phyloP scores from a whole-genome alignment of 164 flowering plant genomes.

The Berberis thunbergii region DNA sequence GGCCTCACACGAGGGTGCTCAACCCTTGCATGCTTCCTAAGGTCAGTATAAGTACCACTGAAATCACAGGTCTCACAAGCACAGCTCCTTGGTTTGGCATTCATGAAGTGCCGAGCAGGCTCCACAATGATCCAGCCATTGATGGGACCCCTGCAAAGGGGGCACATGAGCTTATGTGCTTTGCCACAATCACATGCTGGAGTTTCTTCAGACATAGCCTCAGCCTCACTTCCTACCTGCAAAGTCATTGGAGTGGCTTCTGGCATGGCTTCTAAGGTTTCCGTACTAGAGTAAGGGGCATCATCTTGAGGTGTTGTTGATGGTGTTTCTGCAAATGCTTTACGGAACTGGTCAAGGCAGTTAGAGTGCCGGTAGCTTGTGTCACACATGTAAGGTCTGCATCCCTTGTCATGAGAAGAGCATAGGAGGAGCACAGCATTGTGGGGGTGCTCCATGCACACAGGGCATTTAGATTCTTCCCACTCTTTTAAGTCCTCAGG shows the following conservation, averaged over 20 bases:
- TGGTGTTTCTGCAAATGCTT: constrained; percentile 34
- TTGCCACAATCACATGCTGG: too few species aligned
- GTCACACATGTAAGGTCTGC: constrained; percentile 92
- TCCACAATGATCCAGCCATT: constrained; percentile 66
- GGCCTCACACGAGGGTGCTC: constrained; percentile 74
- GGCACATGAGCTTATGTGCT: constrained; percentile 3
- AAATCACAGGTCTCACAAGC: constrained; percentile 66
- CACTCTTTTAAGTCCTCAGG: constrained; percentile 30
- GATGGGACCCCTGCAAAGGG: constrained; percentile 33
- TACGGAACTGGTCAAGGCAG: constrained; percentile 77
- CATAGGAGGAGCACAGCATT: constrained; percentile 83
- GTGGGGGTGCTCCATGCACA: constrained; percentile 96
- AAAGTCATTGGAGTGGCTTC: too few species aligned
- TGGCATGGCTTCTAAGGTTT: neutral
- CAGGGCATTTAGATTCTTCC: constrained; percentile 90
- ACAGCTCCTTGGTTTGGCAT: constrained; percentile 67
- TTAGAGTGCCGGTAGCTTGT: constrained; percentile 91
- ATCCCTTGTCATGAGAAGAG: constrained; percentile 76
- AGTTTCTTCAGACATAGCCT: too few species aligned
- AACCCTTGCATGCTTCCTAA: constrained; percentile 73
- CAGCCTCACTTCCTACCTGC: too few species aligned
- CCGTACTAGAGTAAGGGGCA: neutral
- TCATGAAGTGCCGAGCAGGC: constrained; percentile 72
- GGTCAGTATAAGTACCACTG: constrained; percentile 64
- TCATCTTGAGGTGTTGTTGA: constrained; percentile 4